phyloP scores from a whole-genome alignment of 495 filamentous ascomycete genomes.

The Aspergillus nidulans region DNA sequence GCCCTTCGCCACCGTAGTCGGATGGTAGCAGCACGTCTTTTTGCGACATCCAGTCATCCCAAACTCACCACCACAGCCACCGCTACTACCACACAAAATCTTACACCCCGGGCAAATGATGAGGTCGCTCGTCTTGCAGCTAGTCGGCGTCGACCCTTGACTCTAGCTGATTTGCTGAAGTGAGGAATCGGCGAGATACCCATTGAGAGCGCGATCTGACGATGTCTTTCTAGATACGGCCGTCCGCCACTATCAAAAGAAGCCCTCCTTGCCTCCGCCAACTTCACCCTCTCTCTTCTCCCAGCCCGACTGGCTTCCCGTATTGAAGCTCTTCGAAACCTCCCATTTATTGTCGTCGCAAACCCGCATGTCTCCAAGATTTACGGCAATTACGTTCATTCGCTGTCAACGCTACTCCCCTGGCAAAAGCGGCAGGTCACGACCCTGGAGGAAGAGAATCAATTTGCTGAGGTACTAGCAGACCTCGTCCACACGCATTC shows the following conservation, averaged over 20 bases:
- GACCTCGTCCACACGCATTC: conserved; percentile 89
- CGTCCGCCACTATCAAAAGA: conserved; percentile 79
- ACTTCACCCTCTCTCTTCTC: conserved; percentile 89
- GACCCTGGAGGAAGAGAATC: conserved; percentile 79
- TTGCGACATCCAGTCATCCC: conserved; percentile 6
- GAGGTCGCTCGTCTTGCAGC: conserved; percentile 74
- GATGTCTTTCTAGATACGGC: conserved; percentile 59
- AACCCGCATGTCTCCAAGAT: conserved; percentile 90
- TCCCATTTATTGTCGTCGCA: conserved; percentile 95
- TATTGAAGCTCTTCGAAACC: conserved; percentile 84
- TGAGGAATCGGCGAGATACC: conserved; percentile 30
- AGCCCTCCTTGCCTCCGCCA: conserved; percentile 79
- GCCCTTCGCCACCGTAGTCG: not conserved
- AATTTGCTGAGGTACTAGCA: conserved; percentile 86
- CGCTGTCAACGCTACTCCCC: conserved; percentile 79
- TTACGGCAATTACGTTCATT: conserved; percentile 92
- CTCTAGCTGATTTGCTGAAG: conserved; percentile 84
- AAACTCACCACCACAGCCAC: conserved; percentile 9
- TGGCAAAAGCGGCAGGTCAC: conserved; percentile 74
- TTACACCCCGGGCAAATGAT: conserved; percentile 53
- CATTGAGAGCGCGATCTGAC: not conserved
- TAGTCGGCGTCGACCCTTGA: conserved; percentile 73
- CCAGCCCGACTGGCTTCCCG: conserved; percentile 92
- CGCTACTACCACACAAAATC: conserved; percentile 17
- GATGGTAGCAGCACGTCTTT: not conserved